Evolutionary conservation across 2,329 filamentous ascomycete genomes (phyloP), one percentile per base, ranked within the genome.

Genomic region (Sporothrix protearum): DNA sequence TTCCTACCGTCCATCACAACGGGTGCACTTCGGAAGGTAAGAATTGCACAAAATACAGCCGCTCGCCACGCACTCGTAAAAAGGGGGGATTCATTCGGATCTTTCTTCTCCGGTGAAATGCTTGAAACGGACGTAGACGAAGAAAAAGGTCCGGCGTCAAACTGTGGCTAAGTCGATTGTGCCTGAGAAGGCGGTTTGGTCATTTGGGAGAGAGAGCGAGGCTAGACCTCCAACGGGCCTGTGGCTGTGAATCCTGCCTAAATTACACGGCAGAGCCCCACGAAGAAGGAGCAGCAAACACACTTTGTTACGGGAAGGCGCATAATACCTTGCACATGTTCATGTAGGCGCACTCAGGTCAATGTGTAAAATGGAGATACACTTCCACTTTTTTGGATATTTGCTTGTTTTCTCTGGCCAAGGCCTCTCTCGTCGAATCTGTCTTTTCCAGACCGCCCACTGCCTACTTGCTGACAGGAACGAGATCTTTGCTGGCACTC

Each of bases 201-300:
- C 33, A 22, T 63, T 42, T 39, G 36, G 3, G 22, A 22, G 49
- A 12, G 49, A 22, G 49, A 6, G 22, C 33, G n/a, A 25, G 57
- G 36, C 57, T 22, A 42, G 53, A 57, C 14, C n/a, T 33, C 57
- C 57, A 61, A 61, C 57, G 57, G 33, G 30, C 36, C 57, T 42
- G 57, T 42, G 57, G 57, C 57, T 42, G 57, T 63, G 57, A 63
- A 39, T n/a, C 33, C 16, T 42, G 57, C 33, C 33, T 63, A 63
- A 42, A 63, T 42, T 22, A n/a, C 16, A 16, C 39, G n/a, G 57
- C 36, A n/a, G 33, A 12, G 57, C 33, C n/a, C 28, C n/a, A n/a
- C n/a, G 49, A 42, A 61, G 57, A 61, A 63, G 33, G 57, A 63
- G 57, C 57, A 63, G 57, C 57, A 63, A 63, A 22, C 33, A 22